Conservation (phyloP, 805 yeast species). For the Candida insectorum region DNA sequence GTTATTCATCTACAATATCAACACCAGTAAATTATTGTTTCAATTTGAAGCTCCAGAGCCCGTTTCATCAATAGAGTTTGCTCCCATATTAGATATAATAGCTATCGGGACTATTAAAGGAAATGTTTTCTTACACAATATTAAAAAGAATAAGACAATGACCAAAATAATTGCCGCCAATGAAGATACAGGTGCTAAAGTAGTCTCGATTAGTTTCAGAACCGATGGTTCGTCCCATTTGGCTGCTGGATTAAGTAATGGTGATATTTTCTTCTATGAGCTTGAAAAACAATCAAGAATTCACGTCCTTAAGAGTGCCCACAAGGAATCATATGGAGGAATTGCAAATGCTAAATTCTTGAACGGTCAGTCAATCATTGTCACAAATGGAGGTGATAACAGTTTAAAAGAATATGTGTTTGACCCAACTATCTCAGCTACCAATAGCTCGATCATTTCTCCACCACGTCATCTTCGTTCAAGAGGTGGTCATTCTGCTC, state of each 20-base stretch:
- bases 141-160: constrained; percentile 59
- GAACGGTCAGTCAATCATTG: constrained; percentile 87
- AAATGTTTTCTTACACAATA: constrained; percentile 58
- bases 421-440: constrained; percentile 79
- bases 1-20: constrained; percentile 64
- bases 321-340: constrained; percentile 73
- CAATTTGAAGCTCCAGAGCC: constrained; percentile 49
- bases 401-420: constrained; percentile 85
- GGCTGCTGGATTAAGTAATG: constrained; percentile 73
- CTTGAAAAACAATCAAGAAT: constrained; percentile 68
- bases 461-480: constrained; percentile 92
- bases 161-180: constrained; percentile 47
- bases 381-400: constrained; percentile 91
- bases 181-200: constrained; percentile 34
- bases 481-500: constrained; percentile 96
- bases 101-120: constrained; percentile 79
- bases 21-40: constrained; percentile 70
- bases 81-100: constrained; percentile 83
- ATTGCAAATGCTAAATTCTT: constrained; percentile 69
- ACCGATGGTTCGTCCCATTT: constrained; percentile 86
- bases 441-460: constrained; percentile 62
- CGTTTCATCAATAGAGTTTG: constrained; percentile 68
- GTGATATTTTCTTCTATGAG: constrained; percentile 86
- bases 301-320: constrained; percentile 71
- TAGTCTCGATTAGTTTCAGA: constrained; percentile 74